Conservation (phyloP, 2,329 filamentous ascomycete genomes). For the Neofusicoccum cordaticola region DNA sequence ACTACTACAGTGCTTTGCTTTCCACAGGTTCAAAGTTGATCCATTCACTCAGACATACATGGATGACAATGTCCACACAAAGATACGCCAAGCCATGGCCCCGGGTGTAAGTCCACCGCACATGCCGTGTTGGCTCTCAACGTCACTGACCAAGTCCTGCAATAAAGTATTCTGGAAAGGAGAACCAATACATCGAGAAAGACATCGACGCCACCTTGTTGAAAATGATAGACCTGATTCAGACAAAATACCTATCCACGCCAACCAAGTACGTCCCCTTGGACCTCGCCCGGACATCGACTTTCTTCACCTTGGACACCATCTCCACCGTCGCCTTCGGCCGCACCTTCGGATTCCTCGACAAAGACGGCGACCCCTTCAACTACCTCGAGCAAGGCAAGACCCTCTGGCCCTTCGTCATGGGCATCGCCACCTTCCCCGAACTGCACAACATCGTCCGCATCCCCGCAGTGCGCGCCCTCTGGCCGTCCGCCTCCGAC, state of each 20-base stretch:
- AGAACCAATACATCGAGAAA: neutral
- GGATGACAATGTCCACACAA: slow-evolving; percentile 36
- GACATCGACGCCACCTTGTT: neutral
- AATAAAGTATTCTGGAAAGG: neutral
- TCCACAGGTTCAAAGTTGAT: too few relatives aligned
- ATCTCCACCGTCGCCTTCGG: slow-evolving; percentile 42
- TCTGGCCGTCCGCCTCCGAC: slow-evolving; percentile 8
- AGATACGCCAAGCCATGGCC: slow-evolving; percentile 36
- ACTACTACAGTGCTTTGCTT: too few relatives aligned
- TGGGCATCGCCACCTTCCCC: slow-evolving; percentile 44
- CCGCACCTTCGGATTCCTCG: slow-evolving; percentile 50
- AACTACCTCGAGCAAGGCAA: slow-evolving; percentile 48
- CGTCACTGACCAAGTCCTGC: too few relatives aligned
- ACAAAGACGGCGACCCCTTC: slow-evolving; percentile 46
- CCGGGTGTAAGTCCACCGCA: slow-evolving; percentile 32
- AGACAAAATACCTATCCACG: slow-evolving; percentile 18
- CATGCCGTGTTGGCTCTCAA: too few relatives aligned
- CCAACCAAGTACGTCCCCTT: slow-evolving; percentile 24
- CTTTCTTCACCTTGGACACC: slow-evolving; percentile 43
- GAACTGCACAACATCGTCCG: slow-evolving; percentile 42
- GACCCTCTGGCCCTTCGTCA: slow-evolving; percentile 44
- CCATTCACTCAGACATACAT: slow-evolving; percentile 25
- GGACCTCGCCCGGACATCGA: slow-evolving; percentile 36
- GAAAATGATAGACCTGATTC: neutral
- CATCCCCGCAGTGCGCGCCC: slow-evolving; percentile 37